Percentiles rank a stretch among this genome's conserved stretches.
Evolutionary conservation across 768 basidiomycete genomes (phyloP).

Genomic region (Cystofilobasidium macerans): DNA sequence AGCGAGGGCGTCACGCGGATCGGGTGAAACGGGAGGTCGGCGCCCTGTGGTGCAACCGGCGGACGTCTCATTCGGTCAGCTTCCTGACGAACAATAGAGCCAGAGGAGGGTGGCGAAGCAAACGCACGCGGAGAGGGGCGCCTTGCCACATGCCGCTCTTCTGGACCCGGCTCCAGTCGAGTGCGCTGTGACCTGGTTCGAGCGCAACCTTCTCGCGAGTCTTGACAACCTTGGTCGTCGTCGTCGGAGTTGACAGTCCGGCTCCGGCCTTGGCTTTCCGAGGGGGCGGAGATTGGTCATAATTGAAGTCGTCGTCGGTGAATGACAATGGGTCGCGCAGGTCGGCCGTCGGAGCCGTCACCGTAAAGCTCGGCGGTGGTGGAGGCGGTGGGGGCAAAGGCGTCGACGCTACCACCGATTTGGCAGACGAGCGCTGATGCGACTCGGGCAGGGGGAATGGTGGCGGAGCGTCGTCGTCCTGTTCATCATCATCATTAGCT

Average conservation of each 20-base stretch:
- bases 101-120: background rate
- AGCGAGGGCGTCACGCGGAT: slow-evolving; percentile 63
- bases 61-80: too few species aligned
- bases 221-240: slow-evolving; percentile 50
- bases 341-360: slow-evolving; percentile 18
- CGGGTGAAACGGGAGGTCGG: slow-evolving; percentile 47
- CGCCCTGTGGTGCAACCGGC: slow-evolving; percentile 43
- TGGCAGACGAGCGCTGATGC: slow-evolving; percentile 34
- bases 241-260: slow-evolving; percentile 44
- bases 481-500: slow-evolving; percentile 2
- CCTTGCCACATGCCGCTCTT: slow-evolving; percentile 55
- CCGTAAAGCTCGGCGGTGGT: slow-evolving; percentile 8
- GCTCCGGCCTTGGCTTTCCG: slow-evolving; percentile 6
- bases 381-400: slow-evolving; percentile 5
- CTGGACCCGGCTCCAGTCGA: slow-evolving; percentile 90
- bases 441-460: slow-evolving; percentile 38
- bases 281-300: background rate
- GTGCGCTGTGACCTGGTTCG: slow-evolving; percentile 75
- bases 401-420: slow-evolving; percentile 28
- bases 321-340: slow-evolving; percentile 19
- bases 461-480: slow-evolving; percentile 20
- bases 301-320: slow-evolving; percentile 18
- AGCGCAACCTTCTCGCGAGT: slow-evolving; percentile 68
- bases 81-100: slow-evolving; percentile 29
- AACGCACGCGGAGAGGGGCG: slow-evolving; percentile 48